Percentiles rank a stretch among this genome's conserved stretches.
These are phyloP conservation scores for Pseudogymnoascus pannorum DNA, from an alignment of 2,329 filamentous ascomycete species.

Conservation along the genomic window DNA sequence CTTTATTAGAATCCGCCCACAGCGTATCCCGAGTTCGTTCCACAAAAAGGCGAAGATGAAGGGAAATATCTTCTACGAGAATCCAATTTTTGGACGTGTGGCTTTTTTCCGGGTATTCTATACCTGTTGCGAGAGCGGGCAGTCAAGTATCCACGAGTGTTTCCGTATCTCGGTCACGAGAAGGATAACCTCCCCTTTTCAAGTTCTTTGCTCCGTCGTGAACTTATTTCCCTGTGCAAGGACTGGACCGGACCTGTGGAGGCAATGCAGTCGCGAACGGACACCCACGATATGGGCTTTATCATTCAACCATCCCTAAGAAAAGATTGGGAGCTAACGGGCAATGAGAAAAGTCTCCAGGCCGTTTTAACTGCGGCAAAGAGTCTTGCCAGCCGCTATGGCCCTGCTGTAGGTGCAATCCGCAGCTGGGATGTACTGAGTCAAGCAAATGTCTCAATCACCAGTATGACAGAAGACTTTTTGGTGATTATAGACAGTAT, in stretches of 20 bases:
- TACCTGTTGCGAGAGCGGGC: constrained; percentile 31
- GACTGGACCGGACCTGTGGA: constrained; percentile 33
- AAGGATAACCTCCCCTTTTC: neutral
- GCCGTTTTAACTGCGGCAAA: constrained; percentile 38
- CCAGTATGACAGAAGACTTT: constrained; percentile 30
- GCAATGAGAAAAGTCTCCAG: constrained; percentile 32
- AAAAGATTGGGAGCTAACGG: constrained; percentile 40
- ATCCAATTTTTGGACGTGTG: constrained; percentile 31
- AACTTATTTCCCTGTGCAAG: constrained; percentile 23
- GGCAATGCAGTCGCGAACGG: constrained; percentile 33
- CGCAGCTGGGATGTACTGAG: constrained; percentile 40
- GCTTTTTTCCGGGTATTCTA: constrained; percentile 34
- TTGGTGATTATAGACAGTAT: constrained; percentile 39
- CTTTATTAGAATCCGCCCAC: constrained; percentile 17
- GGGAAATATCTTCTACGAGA: constrained; percentile 19
- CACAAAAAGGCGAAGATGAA: constrained; percentile 16
- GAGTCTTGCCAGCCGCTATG: constrained; percentile 37
- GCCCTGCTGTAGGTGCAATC: constrained; percentile 38
- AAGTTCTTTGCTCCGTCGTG: constrained; percentile 5
- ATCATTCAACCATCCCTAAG: constrained; percentile 44
- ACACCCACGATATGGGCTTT: constrained; percentile 49
- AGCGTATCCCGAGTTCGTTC: constrained; percentile 22
- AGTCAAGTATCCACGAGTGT: constrained; percentile 26
- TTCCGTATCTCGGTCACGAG: constrained; percentile 6
- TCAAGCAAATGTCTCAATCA: constrained; percentile 22